Percentiles rank a stretch among this genome's conserved stretches.
These are phyloP conservation scores for Coemansia sp. DNA, from an alignment of 192 early-diverging fungal genomes.

Conservation along the genomic window DNA sequence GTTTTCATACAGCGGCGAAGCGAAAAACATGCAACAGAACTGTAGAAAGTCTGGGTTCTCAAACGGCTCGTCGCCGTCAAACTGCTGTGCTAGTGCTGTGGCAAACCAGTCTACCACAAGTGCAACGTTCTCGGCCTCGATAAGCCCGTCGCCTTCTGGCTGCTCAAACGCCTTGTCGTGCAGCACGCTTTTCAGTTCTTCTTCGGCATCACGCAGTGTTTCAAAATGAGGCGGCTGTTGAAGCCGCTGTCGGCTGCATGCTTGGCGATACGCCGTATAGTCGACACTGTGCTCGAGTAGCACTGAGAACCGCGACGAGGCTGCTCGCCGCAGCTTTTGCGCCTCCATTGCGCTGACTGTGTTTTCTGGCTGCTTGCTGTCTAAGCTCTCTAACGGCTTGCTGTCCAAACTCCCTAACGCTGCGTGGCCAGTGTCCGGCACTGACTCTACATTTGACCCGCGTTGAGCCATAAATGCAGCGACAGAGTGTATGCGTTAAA, in stretches of 20 bases:
- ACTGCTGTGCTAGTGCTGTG: slow-evolving; percentile 40
- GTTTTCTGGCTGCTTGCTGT: not conserved
- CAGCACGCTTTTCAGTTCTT: slow-evolving; percentile 40
- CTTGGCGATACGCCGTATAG: slow-evolving; percentile 42
- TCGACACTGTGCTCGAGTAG: slow-evolving; percentile 47
- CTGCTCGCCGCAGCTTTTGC: slow-evolving; percentile 19
- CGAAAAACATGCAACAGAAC: slow-evolving; percentile 54
- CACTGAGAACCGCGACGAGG: slow-evolving; percentile 47
- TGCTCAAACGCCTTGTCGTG: slow-evolving; percentile 40
- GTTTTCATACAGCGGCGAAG: slow-evolving; percentile 53
- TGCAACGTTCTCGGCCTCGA: slow-evolving; percentile 47
- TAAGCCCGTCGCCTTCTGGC: slow-evolving; percentile 7
- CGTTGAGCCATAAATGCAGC: slow-evolving; percentile 2
- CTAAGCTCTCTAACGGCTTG: too few species aligned
- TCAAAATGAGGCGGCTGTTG: slow-evolving; percentile 49
- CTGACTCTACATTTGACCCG: not conserved
- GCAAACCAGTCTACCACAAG: slow-evolving; percentile 51
- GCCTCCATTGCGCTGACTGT: not conserved
- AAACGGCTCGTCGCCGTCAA: slow-evolving; percentile 48
- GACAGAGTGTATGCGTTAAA: not conserved
- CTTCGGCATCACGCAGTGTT: slow-evolving; percentile 42
- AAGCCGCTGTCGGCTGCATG: slow-evolving; percentile 21
- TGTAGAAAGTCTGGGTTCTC: slow-evolving; percentile 50
- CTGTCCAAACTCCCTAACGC: not conserved
- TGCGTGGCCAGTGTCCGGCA: slow-evolving; percentile 1